phyloP scores from a whole-genome alignment of 148 eudicot species.

The Nepenthes gracilis region DNA sequence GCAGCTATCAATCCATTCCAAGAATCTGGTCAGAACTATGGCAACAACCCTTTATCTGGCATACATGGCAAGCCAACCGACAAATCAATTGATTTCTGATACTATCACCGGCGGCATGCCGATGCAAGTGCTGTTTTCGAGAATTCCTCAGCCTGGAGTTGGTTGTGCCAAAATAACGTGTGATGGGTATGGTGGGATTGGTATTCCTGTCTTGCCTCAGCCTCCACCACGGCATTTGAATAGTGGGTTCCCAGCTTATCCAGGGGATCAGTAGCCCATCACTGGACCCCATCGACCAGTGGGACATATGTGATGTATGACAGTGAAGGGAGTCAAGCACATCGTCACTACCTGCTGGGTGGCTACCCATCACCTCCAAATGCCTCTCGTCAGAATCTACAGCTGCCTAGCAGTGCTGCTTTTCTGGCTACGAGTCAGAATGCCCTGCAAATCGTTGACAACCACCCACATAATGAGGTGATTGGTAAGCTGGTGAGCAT shows the following conservation, averaged over 20 bases:
- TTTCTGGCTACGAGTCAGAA: conserved; percentile 25
- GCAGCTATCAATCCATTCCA: conserved; percentile 39
- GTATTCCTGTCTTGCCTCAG: conserved; percentile 13
- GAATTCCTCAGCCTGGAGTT: conserved; percentile 39
- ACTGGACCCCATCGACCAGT: conserved; percentile 45
- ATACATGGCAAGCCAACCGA: conserved; percentile 52
- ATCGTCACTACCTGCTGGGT: conserved; percentile 47
- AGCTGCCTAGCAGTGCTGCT: conserved; percentile 26
- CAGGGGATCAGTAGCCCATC: conserved; percentile 51
- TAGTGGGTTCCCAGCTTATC: conserved; percentile 35
- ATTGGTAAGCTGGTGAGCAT: conserved; percentile 82
- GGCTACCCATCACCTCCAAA: conserved; percentile 36
- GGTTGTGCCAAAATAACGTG: conserved; percentile 43
- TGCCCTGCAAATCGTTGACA: conserved; percentile 51
- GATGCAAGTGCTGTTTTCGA: conserved; percentile 61
- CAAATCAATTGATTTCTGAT: conserved; percentile 38
- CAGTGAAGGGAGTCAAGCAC: conserved; percentile 37
- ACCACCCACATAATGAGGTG: conserved; percentile 80
- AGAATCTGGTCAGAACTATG: conserved; percentile 39
- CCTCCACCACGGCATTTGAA: conserved; percentile 51
- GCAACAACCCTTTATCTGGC: conserved; percentile 47
- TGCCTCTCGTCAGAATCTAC: conserved; percentile 35
- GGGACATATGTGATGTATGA: conserved; percentile 65
- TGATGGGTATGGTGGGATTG: conserved; percentile 59
- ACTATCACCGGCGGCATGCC: conserved; percentile 51